Evolutionary conservation across 805 yeast species (phyloP).

Genomic region (Yarrowia hollandica): DNA sequence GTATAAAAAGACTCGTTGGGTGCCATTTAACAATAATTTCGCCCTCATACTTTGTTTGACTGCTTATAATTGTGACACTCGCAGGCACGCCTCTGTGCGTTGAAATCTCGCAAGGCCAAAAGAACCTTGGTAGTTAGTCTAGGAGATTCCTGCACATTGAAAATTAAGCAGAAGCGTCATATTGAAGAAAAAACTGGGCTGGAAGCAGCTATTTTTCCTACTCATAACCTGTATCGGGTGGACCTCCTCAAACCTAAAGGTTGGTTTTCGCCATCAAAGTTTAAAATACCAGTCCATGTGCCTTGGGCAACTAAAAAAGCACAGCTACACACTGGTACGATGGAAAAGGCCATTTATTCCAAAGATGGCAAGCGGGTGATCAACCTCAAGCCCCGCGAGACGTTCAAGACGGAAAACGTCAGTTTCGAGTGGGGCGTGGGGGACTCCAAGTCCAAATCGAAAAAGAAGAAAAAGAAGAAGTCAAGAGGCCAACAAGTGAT

Average conservation of each 20-base stretch:
- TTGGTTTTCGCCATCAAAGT: constrained; percentile 18
- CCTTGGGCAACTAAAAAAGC: not conserved
- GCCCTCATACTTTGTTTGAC: no score
- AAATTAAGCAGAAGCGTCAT: no score
- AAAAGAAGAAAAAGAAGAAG: constrained; percentile 43
- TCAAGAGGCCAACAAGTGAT: constrained; percentile 34
- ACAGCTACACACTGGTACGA: constrained; percentile 14
- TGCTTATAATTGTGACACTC: no score
- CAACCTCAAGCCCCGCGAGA: constrained; percentile 27
- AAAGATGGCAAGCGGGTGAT: constrained; percentile 27
- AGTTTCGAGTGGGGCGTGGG: constrained; percentile 16
- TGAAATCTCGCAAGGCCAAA: no score
- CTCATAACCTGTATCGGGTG: constrained; percentile 16
- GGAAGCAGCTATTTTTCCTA: no score
- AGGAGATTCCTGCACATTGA: no score
- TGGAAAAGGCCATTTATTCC: constrained; percentile 28
- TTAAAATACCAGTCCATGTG: not conserved
- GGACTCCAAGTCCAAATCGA: constrained; percentile 16
- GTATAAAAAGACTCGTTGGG: no score
- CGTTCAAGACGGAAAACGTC: constrained; percentile 27
- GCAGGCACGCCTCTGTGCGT: no score
- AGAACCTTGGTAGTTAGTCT: not conserved
- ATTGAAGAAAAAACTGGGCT: no score
- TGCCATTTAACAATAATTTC: no score
- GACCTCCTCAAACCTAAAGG: not conserved